Evolutionary conservation across 169 alveolate species (phyloP).

Genomic region (Cryptosporidium sp.): DNA sequence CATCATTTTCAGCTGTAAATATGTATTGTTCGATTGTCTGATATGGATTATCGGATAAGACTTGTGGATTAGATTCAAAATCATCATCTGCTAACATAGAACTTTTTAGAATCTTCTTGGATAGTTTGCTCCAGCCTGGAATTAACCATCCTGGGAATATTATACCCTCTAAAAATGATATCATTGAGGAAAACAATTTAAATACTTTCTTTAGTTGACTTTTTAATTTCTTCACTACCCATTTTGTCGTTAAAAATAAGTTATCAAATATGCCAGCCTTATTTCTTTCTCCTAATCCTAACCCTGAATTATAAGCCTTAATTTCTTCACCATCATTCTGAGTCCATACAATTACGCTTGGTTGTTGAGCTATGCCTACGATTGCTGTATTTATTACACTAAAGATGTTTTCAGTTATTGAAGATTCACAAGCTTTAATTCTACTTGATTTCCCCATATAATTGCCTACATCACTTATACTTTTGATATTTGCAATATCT

Average conservation of each 20-base stretch:
- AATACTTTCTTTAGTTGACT: neutral
- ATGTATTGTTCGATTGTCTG: conserved; percentile 29
- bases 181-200: neutral
- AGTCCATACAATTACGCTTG: conserved; percentile 59
- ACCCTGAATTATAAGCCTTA: neutral
- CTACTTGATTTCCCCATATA: conserved; percentile 52
- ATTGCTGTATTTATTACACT: conserved; percentile 62
- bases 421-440: conserved; percentile 41
- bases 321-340: neutral
- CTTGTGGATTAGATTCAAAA: neutral
- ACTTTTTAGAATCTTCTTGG: conserved; percentile 38
- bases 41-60: neutral
- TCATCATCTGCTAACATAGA: conserved; percentile 53
- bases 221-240: neutral
- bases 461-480: conserved; percentile 30
- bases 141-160: conserved; percentile 43
- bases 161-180: neutral
- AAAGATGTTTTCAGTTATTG: conserved; percentile 38
- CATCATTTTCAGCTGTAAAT: conserved; percentile 60
- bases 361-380: conserved; percentile 30
- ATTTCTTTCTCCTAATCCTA: neutral
- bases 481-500: neutral
- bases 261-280: neutral
- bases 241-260: neutral
- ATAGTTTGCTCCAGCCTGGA: conserved; percentile 41